Percentiles rank a stretch among this genome's conserved stretches.
These are phyloP conservation scores for Phaffomyces antillensis DNA, from an alignment of 805 yeast genomes.

Conservation along the genomic window DNA sequence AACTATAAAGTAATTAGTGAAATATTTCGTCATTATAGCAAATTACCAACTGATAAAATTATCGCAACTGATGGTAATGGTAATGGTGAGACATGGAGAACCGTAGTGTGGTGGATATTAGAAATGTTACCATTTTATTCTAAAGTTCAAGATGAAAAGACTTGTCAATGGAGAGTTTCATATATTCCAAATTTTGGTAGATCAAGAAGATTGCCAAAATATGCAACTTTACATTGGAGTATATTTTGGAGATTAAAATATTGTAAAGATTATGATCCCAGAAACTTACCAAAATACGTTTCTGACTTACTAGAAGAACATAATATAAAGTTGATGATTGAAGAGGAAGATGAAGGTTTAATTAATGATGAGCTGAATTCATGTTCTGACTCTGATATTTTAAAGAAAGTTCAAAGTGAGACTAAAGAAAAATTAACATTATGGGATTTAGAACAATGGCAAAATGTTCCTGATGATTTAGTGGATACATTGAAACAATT, in stretches of 20 bases:
- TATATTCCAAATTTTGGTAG: slow-evolving; percentile 54
- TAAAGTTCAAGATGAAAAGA: slow-evolving; percentile 34
- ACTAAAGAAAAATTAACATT: slow-evolving; percentile 12
- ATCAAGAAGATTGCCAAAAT: slow-evolving; percentile 39
- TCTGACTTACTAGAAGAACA: slow-evolving; percentile 1
- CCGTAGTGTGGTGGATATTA: slow-evolving; percentile 52
- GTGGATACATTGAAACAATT: slow-evolving; percentile 2
- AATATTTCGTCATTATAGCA: slow-evolving; percentile 8
- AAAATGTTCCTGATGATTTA: slow-evolving; percentile 31
- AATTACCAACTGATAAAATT: slow-evolving; percentile 21
- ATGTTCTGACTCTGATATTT: slow-evolving; percentile 1
- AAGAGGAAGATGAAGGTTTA: background rate
- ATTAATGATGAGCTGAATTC: background rate
- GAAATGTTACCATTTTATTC: slow-evolving; percentile 56
- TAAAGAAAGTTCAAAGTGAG: slow-evolving; percentile 8
- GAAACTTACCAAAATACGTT: slow-evolving; percentile 34
- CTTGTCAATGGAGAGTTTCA: slow-evolving; percentile 43
- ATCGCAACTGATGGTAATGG: slow-evolving; percentile 34
- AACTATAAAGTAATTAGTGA: slow-evolving; percentile 4
- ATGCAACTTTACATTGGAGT: slow-evolving; percentile 55
- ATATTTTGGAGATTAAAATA: slow-evolving; percentile 47
- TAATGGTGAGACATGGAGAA: slow-evolving; percentile 16
- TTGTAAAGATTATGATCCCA: slow-evolving; percentile 39
- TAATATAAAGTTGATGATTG: background rate
- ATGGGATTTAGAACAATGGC: slow-evolving; percentile 28